A percentile compares a stretch with the other conserved stretches of the same genome.
phyloP scores from a whole-genome alignment of 2,329 filamentous ascomycete genomes.

The Claviceps sp. region DNA sequence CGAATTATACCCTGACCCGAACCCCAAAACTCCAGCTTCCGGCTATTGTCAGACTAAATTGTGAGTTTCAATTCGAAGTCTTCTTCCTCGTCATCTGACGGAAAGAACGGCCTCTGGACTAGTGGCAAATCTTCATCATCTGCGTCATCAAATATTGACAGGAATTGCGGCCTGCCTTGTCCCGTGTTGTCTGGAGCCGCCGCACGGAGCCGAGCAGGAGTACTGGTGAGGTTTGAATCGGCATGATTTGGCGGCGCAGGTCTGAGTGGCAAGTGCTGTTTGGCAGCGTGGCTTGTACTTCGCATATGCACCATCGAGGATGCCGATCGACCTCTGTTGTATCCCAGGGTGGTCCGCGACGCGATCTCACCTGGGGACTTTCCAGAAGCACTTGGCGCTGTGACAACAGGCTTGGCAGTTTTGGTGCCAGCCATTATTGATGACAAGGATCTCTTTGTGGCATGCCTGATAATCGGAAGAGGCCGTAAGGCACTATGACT shows the following conservation, averaged over 20 bases:
- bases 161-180: conserved; percentile 34
- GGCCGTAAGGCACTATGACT: not conserved
- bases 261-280: conserved; percentile 9
- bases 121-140: conserved; percentile 23
- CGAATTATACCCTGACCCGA: not conserved
- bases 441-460: conserved; percentile 15
- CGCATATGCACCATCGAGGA: conserved; percentile 29
- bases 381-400: conserved; percentile 37
- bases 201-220: conserved; percentile 25
- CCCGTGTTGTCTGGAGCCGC: conserved; percentile 9
- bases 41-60: not conserved
- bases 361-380: conserved; percentile 49
- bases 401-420: conserved; percentile 26
- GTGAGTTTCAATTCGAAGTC: conserved; percentile 41
- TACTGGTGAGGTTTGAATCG: conserved; percentile 28
- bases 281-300: conserved; percentile 6
- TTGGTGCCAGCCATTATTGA: conserved; percentile 18
- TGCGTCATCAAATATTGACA: conserved; percentile 46
- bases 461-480: not conserved
- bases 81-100: conserved; percentile 34
- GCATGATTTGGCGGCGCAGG: conserved; percentile 1
- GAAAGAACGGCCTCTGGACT: conserved; percentile 11
- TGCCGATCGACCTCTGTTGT: conserved; percentile 58
- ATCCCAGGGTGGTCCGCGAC: conserved; percentile 74
- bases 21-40: conserved; percentile 1